Conservation (phyloP, 192 early-diverging fungal genomes). For the Linderina pennispora region DNA sequence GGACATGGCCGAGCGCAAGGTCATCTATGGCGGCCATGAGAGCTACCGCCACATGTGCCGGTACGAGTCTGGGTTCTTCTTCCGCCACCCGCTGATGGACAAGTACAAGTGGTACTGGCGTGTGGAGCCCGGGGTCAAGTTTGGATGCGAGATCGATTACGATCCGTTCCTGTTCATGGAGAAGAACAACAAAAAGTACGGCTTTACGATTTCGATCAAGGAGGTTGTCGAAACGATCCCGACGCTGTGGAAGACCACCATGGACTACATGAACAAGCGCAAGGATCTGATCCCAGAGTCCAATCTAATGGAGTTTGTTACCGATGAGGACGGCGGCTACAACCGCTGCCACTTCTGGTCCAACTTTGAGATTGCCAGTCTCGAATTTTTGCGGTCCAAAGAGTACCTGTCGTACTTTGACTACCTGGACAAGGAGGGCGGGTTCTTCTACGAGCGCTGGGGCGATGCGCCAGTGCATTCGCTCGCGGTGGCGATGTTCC, state of each 20-base stretch:
- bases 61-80: conserved; percentile 64
- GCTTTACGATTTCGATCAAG: conserved; percentile 51
- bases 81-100: conserved; percentile 52
- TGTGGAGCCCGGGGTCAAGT: conserved; percentile 67
- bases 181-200: conserved; percentile 65
- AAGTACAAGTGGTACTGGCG: conserved; percentile 75
- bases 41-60: conserved; percentile 60
- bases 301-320: conserved; percentile 53
- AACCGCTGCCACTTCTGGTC: conserved; percentile 74
- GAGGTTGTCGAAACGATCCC: conserved; percentile 48
- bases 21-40: conserved; percentile 53
- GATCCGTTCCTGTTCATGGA: conserved; percentile 70
- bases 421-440: conserved; percentile 46
- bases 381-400: conserved; percentile 54
- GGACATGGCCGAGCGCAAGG: conserved; percentile 6
- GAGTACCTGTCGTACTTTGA: conserved; percentile 49
- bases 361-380: conserved; percentile 65
- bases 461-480: conserved; percentile 53
- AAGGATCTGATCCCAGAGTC: conserved; percentile 42
- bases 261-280: conserved; percentile 36
- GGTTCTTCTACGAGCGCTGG: conserved; percentile 54
- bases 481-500: conserved; percentile 48
- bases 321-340: conserved; percentile 39
- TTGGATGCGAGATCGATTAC: conserved; percentile 61
- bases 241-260: conserved; percentile 13